Conservation (phyloP, 441 rosid species). For the Metrosideros polymorpha region DNA sequence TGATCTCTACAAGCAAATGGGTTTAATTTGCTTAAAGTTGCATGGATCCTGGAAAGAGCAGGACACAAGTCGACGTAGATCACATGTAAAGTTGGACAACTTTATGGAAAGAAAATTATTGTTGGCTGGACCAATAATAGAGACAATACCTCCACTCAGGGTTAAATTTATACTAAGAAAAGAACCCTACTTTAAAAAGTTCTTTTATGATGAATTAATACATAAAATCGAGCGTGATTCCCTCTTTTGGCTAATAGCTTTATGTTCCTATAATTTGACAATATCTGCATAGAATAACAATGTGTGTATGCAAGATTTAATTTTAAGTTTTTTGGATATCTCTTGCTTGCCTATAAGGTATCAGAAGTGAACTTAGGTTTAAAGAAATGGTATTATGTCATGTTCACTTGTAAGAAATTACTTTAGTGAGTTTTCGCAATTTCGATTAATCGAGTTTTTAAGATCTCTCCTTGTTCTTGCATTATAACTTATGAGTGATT, state of each 20-base stretch:
- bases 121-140: background rate
- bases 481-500: background rate
- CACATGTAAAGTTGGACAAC: background rate
- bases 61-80: background rate
- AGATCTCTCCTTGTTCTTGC: background rate
- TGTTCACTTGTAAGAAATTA: background rate
- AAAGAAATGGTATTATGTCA: background rate
- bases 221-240: background rate
- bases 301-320: background rate
- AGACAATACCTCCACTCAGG: background rate
- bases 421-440: background rate
- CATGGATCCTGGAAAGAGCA: background rate
- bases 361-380: background rate
- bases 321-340: background rate
- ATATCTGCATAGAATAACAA: background rate
- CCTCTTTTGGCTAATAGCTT: background rate
- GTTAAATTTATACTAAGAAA: background rate
- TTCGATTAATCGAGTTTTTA: background rate
- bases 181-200: background rate
- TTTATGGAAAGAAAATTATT: background rate
- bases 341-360: background rate
- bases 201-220: background rate
- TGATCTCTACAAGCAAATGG: background rate
- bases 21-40: background rate
- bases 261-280: background rate